Base-by-base conservation (phyloP, 2,329 filamentous ascomycete species). In the Pseudogymnoascus sp. region DNA sequence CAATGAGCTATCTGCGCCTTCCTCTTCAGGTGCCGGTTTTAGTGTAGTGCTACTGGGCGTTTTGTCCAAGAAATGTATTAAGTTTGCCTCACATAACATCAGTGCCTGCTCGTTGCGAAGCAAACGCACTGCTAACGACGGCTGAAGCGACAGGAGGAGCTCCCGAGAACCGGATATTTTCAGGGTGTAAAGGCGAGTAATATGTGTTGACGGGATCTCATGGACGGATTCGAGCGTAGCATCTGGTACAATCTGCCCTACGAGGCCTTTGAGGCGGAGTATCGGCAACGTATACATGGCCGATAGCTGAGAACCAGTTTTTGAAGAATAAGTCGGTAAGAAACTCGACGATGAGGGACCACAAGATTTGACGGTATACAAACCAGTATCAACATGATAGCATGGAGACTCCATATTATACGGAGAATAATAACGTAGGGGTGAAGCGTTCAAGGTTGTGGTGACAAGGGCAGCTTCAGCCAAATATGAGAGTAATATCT, bases 201-300 rank as follows among this genome's bases (percentile, higher is more conserved):
- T 68, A 47, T 72, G 70, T 2, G 68, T 66, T n/a, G 71, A 71
- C 10, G 67, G 65, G 6, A 72, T n/a, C 44, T 74, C 70, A 37
- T 71, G 68, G n/a, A 70, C 66, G n/a, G 67, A 64, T 35, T 64
- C 68, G 8, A 74, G 66, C 11, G 66, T 69, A 40, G 66, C 62
- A 35, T 67, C 65, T 19, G 71, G 69, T 13, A 70, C 42, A 56
- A 72, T 64, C 61, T 69, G 67, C 24, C 53, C 68, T 16, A 73
- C 66, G 62, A 73, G 69, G 21, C 71, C 70, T 64, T 71, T 72
- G 13, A 74, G 65, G 29, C 70, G 67, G 44, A 67, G 67, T 40
- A 72, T 62, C 29, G 72, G 71, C 11, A 73, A 59, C 11, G 70
- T 67, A 62, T 72, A 72, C 70, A 72, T 71, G 37, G 68, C 63